Percentiles rank a stretch among this genome's conserved stretches.
These are phyloP conservation scores for Didymella glomerata DNA, from an alignment of 2,329 filamentous ascomycete genomes.

Conservation along the genomic window DNA sequence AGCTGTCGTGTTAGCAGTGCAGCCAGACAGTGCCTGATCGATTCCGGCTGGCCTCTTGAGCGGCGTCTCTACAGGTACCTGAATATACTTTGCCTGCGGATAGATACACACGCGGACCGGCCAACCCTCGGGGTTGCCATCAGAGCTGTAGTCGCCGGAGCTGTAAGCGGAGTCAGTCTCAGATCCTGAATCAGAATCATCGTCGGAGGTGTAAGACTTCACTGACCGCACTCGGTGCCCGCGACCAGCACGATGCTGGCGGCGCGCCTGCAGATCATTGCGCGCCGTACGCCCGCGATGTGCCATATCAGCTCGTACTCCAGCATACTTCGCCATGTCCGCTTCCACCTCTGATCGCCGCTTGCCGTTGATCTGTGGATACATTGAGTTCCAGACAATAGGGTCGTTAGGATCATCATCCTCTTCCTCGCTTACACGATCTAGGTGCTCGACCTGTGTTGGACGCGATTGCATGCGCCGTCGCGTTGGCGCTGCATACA, in stretches of 20 bases:
- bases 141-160: neutral
- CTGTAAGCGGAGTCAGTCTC: neutral
- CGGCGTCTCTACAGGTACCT: neutral
- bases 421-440: neutral
- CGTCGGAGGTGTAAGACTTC: neutral
- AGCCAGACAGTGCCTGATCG: neutral
- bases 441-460: neutral
- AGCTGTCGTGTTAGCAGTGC: neutral
- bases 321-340: neutral
- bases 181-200: neutral
- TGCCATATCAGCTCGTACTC: neutral
- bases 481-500: neutral
- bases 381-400: constrained; percentile 9
- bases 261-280: neutral
- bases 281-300: too few species aligned
- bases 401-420: constrained; percentile 2
- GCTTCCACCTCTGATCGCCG: constrained; percentile 6
- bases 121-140: neutral
- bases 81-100: constrained; percentile 6
- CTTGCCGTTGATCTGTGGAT: constrained; percentile 14
- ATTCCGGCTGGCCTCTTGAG: neutral
- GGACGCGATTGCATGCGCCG: too few species aligned
- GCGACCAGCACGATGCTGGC: neutral
- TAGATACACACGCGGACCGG: constrained; percentile 5
- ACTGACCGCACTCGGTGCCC: neutral